Conservation (phyloP, 2,329 filamentous ascomycete genomes). For the Eutypa lata region DNA sequence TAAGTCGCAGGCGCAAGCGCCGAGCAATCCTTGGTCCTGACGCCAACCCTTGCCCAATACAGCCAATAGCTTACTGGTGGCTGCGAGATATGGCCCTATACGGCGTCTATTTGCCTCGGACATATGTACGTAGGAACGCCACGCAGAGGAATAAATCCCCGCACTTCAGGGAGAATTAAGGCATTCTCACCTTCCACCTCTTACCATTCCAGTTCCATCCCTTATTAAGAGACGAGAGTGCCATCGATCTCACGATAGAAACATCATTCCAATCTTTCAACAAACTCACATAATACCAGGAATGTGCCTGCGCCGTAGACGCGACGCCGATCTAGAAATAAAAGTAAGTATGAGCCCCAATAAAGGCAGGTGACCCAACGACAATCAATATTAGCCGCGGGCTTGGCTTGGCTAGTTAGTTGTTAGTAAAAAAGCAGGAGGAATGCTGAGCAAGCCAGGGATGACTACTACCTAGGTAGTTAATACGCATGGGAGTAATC, state of each 20-base stretch:
- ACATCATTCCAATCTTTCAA: too few relatives aligned
- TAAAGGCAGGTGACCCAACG: too few relatives aligned
- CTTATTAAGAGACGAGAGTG: too few relatives aligned
- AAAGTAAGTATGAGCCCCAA: too few relatives aligned
- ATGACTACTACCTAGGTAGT: not conserved
- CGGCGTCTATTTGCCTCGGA: constrained; percentile 22
- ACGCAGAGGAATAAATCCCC: constrained; percentile 7
- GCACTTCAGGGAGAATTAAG: constrained; percentile 10
- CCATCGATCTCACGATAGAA: too few relatives aligned
- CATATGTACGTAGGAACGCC: not conserved
- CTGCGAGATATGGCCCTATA: constrained; percentile 15
- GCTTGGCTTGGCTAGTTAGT: not conserved
- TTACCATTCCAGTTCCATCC: too few relatives aligned
- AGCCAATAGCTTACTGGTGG: constrained; percentile 22
- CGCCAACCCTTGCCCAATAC: constrained; percentile 17
- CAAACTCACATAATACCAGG: too few relatives aligned
- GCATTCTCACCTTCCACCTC: not conserved
- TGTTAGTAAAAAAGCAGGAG: not conserved
- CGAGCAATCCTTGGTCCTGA: constrained; percentile 22
- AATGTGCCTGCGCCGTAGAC: too few relatives aligned
- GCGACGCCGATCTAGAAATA: too few relatives aligned
- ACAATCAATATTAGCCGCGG: not conserved
- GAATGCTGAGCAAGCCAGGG: not conserved
- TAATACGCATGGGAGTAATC: not conserved
- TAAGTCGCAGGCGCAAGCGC: constrained; percentile 35